Conservation (phyloP, 441 rosid genomes). For the Erodium trifolium region DNA sequence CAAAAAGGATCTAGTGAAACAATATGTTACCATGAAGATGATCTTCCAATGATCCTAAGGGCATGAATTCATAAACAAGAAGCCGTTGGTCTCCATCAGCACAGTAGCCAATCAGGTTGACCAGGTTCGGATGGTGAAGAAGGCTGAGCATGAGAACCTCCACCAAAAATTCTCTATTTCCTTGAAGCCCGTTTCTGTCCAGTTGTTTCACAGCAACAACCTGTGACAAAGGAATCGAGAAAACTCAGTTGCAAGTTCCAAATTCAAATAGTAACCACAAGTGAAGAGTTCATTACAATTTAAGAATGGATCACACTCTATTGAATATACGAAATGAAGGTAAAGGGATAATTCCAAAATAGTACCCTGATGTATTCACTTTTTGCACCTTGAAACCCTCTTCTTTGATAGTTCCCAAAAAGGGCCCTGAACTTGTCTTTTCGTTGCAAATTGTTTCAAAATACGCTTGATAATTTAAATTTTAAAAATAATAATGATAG, state of each 20-base stretch:
- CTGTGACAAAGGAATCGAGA: slow-evolving; percentile 25
- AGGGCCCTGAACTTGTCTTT: no score
- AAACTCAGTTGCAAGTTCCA: no score
- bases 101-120: slow-evolving; percentile 91
- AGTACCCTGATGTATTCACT: no score
- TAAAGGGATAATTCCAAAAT: no score
- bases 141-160: slow-evolving; percentile 99
- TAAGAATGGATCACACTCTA: not conserved
- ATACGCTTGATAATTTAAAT: no score
- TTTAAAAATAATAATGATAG: no score
- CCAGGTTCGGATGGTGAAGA: slow-evolving; percentile 90
- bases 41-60: slow-evolving; percentile 89
- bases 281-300: no score
- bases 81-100: slow-evolving; percentile 99
- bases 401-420: no score
- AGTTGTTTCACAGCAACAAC: slow-evolving; percentile 92
- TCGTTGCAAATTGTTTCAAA: no score
- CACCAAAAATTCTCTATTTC: slow-evolving; percentile 92
- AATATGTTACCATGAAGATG: slow-evolving; percentile 75
- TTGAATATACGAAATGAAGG: not conserved
- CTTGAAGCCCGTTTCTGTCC: slow-evolving; percentile 95
- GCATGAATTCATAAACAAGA: slow-evolving; percentile 94
- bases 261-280: no score
- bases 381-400: no score
- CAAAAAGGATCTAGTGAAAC: not conserved